phyloP scores from a whole-genome alignment of 257 asterid species.

The Rhazya stricta region DNA sequence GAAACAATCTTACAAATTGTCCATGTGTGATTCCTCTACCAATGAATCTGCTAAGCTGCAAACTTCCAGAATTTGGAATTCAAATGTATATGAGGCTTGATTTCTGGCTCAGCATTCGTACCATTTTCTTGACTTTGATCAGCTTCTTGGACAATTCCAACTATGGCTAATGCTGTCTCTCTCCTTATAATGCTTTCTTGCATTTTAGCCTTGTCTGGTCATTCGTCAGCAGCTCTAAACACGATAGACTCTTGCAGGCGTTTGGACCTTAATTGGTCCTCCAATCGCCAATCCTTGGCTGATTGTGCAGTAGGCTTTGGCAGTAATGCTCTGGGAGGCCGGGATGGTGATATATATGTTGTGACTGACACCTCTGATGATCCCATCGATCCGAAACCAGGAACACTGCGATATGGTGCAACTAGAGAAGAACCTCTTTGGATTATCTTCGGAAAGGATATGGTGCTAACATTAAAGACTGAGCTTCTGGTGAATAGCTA shows the following conservation, averaged over 20 bases:
- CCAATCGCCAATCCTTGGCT: conserved; percentile 17
- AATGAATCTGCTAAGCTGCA: not conserved
- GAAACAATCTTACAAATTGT: not conserved
- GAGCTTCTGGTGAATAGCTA: conserved; percentile 10
- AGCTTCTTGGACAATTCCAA: not conserved
- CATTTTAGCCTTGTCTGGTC: not conserved
- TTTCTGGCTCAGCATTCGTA: not conserved
- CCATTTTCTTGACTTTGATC: not conserved
- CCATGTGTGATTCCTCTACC: not conserved
- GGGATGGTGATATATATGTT: conserved; percentile 7
- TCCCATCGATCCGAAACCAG: conserved; percentile 5
- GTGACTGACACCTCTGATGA: conserved; percentile 21
- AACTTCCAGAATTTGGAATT: not conserved
- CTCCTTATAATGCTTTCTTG: not conserved
- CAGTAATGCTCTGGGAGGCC: conserved; percentile 10
- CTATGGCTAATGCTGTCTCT: not conserved
- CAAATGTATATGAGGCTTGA: not conserved
- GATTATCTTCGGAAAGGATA: conserved; percentile 16
- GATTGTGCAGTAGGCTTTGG: conserved; percentile 21
- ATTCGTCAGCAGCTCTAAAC: not conserved
- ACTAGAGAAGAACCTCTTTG: conserved; percentile 5
- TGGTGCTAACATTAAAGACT: conserved; percentile 3
- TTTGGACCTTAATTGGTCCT: conserved; percentile 7
- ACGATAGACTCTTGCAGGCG: conserved; percentile 20
- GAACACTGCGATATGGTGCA: conserved; percentile 14